Evolutionary conservation across 768 basidiomycete species (phyloP).

Genomic region (Suillus paluster): DNA sequence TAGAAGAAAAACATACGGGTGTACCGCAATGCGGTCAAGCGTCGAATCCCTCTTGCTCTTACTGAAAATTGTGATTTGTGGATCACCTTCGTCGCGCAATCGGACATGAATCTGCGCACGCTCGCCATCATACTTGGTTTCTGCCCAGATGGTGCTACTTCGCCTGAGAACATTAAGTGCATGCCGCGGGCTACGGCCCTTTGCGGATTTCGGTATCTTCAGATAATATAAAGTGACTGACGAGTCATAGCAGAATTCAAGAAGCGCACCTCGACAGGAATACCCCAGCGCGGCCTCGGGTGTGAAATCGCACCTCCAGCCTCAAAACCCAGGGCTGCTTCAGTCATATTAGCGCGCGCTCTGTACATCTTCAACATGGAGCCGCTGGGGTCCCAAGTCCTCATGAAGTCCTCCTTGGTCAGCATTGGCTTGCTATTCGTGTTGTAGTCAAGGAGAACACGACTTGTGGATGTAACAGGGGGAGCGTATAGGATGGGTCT

Average conservation of each 20-base stretch:
- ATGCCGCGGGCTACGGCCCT: slow-evolving; percentile 65
- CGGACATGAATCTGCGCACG: slow-evolving; percentile 91
- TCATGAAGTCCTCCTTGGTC: slow-evolving; percentile 66
- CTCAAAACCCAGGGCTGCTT: slow-evolving; percentile 53
- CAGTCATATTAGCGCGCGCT: slow-evolving; percentile 60
- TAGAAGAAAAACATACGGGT: slow-evolving; percentile 37
- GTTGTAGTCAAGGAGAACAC: slow-evolving; percentile 60
- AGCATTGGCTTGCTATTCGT: slow-evolving; percentile 58
- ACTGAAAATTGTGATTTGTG: slow-evolving; percentile 78
- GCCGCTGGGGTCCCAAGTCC: slow-evolving; percentile 66
- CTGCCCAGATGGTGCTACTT: slow-evolving; percentile 64
- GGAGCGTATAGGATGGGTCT: slow-evolving; percentile 79
- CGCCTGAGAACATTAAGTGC: slow-evolving; percentile 48
- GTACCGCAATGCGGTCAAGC: slow-evolving; percentile 70
- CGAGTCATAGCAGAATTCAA: background rate
- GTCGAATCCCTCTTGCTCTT: slow-evolving; percentile 90
- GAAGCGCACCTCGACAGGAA: slow-evolving; percentile 60
- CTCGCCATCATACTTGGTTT: slow-evolving; percentile 95
- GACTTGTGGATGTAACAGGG: slow-evolving; percentile 46
- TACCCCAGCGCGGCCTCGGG: slow-evolving; percentile 53
- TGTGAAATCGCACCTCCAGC: slow-evolving; percentile 27
- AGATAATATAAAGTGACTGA: background rate
- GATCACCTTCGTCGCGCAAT: slow-evolving; percentile 38
- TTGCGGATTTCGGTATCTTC: slow-evolving; percentile 83
- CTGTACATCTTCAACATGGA: slow-evolving; percentile 58